phyloP scores from a whole-genome alignment of 2,329 filamentous ascomycete genomes.

The Atkinsonella hypoxylon region DNA sequence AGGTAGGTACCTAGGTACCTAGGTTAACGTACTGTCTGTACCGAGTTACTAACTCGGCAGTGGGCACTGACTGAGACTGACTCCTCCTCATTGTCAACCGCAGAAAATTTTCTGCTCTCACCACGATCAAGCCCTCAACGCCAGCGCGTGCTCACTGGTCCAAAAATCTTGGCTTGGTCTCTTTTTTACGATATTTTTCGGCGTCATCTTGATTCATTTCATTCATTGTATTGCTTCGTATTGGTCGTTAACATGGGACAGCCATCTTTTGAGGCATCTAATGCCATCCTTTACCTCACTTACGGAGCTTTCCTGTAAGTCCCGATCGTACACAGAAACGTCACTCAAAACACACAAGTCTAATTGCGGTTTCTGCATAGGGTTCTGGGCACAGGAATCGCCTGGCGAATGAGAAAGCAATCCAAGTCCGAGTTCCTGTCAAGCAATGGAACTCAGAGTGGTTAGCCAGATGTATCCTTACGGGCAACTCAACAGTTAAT shows the following conservation, averaged over 20 bases:
- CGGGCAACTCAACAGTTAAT: slow-evolving; percentile 4
- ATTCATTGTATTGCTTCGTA: too few species aligned
- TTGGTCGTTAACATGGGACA: slow-evolving; percentile 49
- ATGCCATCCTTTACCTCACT: slow-evolving; percentile 72
- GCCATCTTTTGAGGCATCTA: slow-evolving; percentile 64
- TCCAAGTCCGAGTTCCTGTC: slow-evolving; percentile 60
- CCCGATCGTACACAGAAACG: slow-evolving; percentile 3
- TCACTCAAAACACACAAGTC: neutral
- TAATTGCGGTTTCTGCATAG: slow-evolving; percentile 25
- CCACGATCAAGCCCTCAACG: neutral
- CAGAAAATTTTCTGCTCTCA: neutral
- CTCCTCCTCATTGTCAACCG: neutral
- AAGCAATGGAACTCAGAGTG: slow-evolving; percentile 72
- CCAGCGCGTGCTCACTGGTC: neutral
- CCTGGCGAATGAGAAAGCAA: slow-evolving; percentile 49
- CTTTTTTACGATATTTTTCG: neutral
- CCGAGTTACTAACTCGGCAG: too few species aligned
- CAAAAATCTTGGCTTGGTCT: neutral
- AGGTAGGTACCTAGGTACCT: too few species aligned
- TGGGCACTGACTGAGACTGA: too few species aligned
- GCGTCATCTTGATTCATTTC: too few species aligned
- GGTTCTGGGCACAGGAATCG: slow-evolving; percentile 47
- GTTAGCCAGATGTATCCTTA: slow-evolving; percentile 35
- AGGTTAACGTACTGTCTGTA: too few species aligned
- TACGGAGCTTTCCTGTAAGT: slow-evolving; percentile 66